A percentile compares a stretch with the other conserved stretches of the same genome.
phyloP scores from a whole-genome alignment of 768 basidiomycete species.

The Chalciporus chontae region DNA sequence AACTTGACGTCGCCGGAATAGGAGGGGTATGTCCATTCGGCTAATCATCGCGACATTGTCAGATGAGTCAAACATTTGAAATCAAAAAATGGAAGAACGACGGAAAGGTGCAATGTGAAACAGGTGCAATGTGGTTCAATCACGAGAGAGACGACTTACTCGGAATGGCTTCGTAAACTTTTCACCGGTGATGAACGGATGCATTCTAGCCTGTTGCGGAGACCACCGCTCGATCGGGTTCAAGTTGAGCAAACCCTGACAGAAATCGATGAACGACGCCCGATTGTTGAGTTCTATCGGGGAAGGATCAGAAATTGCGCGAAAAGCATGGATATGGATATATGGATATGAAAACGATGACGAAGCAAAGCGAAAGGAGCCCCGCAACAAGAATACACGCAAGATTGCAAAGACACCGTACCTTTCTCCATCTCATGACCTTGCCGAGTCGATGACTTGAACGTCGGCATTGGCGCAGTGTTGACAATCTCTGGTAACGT shows the following conservation, averaged over 20 bases:
- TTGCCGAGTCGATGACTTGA: conserved; percentile 70
- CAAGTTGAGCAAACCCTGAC: conserved; percentile 88
- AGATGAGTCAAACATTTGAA: conserved; percentile 5
- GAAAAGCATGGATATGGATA: neutral
- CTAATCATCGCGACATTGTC: conserved; percentile 29
- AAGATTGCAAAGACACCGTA: conserved; percentile 30
- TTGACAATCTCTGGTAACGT: conserved; percentile 95
- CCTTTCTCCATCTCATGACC: conserved; percentile 89
- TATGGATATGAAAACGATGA: conserved; percentile 1
- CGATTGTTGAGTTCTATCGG: conserved; percentile 85
- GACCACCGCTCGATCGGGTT: conserved; percentile 97
- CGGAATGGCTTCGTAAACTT: conserved; percentile 86
- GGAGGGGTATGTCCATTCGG: conserved; percentile 45
- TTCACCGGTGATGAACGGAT: conserved; percentile 98
- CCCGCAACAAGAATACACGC: neutral
- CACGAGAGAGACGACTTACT: conserved; percentile 43
- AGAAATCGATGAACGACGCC: conserved; percentile 96
- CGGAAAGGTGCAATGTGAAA: neutral
- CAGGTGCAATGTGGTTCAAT: neutral
- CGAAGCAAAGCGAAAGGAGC: neutral
- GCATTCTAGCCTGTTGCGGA: conserved; percentile 90
- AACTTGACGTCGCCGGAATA: conserved; percentile 29
- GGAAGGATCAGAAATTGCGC: conserved; percentile 14
- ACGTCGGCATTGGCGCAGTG: conserved; percentile 87
- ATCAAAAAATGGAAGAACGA: neutral